These are phyloP conservation scores for Sindora glabra DNA, from an alignment of 306 rosid genomes.

Conservation along the genomic window DNA sequence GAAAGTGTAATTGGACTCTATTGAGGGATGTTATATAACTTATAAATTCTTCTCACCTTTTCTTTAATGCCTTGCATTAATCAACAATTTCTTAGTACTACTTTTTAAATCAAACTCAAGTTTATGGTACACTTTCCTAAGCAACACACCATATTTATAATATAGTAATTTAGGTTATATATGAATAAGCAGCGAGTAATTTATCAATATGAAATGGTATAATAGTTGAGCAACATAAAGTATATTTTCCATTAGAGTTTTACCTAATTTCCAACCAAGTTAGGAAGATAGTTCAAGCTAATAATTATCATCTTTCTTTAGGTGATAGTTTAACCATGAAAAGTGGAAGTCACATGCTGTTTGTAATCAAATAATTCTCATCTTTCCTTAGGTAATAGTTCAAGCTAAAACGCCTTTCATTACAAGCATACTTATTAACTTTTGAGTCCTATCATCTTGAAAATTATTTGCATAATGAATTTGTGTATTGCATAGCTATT, in stretches of 20 bases:
- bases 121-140: constrained; percentile 60
- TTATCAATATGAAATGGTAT: constrained; percentile 16
- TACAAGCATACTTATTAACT: too few species aligned
- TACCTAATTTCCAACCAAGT: constrained; percentile 97
- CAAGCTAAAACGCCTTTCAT: too few species aligned
- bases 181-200: background rate
- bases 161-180: background rate
- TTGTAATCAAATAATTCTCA: too few species aligned
- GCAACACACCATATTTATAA: constrained; percentile 35
- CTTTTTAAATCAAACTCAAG: constrained; percentile 73
- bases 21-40: constrained; percentile 26
- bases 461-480: too few species aligned
- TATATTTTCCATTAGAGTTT: constrained; percentile 4
- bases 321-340: too few species aligned
- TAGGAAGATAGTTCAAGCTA: too few species aligned
- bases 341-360: too few species aligned
- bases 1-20: background rate
- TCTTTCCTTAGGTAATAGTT: too few species aligned
- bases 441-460: too few species aligned
- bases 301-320: too few species aligned
- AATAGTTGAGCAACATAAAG: background rate
- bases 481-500: too few species aligned
- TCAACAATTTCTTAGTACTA: constrained; percentile 53
- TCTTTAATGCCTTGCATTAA: constrained; percentile 58
- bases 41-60: constrained; percentile 87